Evolutionary conservation across 192 early-diverging fungal species (phyloP).

Genomic region (Coemansia sp.): DNA sequence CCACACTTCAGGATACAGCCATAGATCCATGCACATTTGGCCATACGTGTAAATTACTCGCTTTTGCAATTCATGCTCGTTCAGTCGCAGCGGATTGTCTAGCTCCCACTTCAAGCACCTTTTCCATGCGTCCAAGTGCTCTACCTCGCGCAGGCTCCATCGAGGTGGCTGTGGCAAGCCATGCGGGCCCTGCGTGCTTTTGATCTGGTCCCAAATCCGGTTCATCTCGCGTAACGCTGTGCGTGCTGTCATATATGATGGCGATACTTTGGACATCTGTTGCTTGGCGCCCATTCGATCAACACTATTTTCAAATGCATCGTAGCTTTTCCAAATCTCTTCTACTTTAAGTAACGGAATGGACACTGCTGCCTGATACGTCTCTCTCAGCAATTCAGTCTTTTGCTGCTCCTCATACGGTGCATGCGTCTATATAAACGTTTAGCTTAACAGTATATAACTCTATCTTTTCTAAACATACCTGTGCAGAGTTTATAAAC

Average conservation of each 20-base stretch:
- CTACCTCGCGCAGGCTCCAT: constrained; percentile 74
- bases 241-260: constrained; percentile 92
- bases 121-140: constrained; percentile 73
- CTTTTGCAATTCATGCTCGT: constrained; percentile 53
- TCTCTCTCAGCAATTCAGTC: constrained; percentile 76
- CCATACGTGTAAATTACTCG: constrained; percentile 85
- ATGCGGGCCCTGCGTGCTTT: constrained; percentile 52
- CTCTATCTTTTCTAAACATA: constrained; percentile 24
- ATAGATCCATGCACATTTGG: constrained; percentile 76
- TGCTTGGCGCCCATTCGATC: constrained; percentile 84
- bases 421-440: constrained; percentile 25
- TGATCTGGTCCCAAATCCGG: constrained; percentile 74
- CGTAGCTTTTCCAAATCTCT: constrained; percentile 94
- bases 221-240: constrained; percentile 79
- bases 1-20: constrained; percentile 91
- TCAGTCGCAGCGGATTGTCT: constrained; percentile 78
- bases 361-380: constrained; percentile 81
- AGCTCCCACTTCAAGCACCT: constrained; percentile 88
- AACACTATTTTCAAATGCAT: constrained; percentile 82
- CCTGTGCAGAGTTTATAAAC: constrained; percentile 75
- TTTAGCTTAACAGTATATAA: neutral
- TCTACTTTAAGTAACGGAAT: constrained; percentile 88
- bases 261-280: constrained; percentile 76
- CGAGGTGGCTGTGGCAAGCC: constrained; percentile 71
- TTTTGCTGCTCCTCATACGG: constrained; percentile 88